Conservation (phyloP, 1,284 basidiomycete species). For the Ustilago nuda region DNA sequence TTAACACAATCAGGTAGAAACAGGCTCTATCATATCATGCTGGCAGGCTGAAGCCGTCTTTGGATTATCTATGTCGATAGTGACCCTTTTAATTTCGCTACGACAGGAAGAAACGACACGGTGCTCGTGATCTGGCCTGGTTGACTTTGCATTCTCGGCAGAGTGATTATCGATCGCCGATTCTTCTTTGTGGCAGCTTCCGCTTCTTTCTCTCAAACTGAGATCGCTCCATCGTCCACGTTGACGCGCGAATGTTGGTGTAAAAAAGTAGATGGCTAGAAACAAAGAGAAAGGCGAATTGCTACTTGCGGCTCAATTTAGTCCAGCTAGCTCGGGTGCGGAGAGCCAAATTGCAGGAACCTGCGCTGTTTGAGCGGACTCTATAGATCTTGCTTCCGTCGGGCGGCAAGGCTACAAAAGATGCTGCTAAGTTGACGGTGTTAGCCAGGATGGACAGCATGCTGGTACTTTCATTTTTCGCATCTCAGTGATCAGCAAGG, state of each 20-base stretch:
- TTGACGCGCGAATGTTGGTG: too few species aligned
- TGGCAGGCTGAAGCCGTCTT: not conserved
- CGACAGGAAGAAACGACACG: not conserved
- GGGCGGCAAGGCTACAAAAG: not conserved
- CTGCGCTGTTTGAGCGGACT: not conserved
- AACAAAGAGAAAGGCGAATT: too few species aligned
- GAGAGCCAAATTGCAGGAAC: not conserved
- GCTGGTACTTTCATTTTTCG: too few species aligned
- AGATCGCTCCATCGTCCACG: not conserved
- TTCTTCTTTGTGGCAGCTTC: not conserved
- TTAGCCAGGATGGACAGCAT: too few species aligned
- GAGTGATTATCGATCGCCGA: not conserved
- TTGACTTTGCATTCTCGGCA: not conserved
- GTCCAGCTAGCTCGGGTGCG: not conserved
- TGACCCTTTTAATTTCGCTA: constrained; percentile 2
- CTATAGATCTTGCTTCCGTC: not conserved
- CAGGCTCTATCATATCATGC: too few species aligned
- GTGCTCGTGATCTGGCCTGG: not conserved
- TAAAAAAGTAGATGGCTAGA: too few species aligned
- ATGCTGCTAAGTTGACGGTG: too few species aligned
- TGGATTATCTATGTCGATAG: not conserved
- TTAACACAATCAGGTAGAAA: not conserved
- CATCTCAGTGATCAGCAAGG: too few species aligned
- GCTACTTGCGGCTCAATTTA: not conserved
- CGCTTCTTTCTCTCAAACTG: not conserved